A percentile compares a stretch with the other conserved stretches of the same genome.
Evolutionary conservation across 495 filamentous ascomycete species (phyloP).

Genomic region (Penicillium paradoxum): DNA sequence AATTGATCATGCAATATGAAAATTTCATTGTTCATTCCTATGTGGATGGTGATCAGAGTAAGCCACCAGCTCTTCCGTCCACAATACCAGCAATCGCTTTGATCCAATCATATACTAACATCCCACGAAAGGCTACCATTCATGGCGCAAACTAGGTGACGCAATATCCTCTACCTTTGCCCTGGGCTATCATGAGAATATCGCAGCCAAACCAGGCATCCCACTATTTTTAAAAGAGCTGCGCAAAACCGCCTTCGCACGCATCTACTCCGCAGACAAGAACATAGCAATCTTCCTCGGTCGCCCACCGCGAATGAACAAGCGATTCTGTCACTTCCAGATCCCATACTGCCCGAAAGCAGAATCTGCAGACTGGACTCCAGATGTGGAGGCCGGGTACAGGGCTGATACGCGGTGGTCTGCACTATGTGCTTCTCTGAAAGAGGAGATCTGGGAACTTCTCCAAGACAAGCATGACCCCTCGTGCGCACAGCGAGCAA

Average conservation of each 20-base stretch:
- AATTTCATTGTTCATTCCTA: constrained; percentile 43
- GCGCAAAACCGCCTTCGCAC: constrained; percentile 35
- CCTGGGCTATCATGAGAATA: constrained; percentile 40
- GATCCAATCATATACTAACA: neutral
- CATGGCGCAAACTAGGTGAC: constrained; percentile 41
- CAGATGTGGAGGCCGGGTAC: constrained; percentile 24
- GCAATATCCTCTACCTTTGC: constrained; percentile 41
- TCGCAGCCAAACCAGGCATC: constrained; percentile 23
- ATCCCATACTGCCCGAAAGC: constrained; percentile 20
- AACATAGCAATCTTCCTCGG: constrained; percentile 42
- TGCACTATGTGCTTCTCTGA: constrained; percentile 35
- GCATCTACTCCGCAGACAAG: constrained; percentile 43
- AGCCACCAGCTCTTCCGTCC: neutral
- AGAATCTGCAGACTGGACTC: constrained; percentile 12
- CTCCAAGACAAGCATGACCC: constrained; percentile 29
- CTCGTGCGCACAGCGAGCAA: constrained; percentile 15
- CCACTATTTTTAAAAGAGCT: constrained; percentile 35
- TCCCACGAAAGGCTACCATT: constrained; percentile 33
- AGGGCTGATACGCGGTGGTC: constrained; percentile 38
- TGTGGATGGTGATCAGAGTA: constrained; percentile 44
- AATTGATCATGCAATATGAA: constrained; percentile 41
- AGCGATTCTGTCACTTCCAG: constrained; percentile 39
- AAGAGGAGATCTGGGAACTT: constrained; percentile 38
- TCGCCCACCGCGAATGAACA: constrained; percentile 40
- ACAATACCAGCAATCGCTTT: neutral